phyloP scores from a whole-genome alignment of 805 yeast species.

The Tetrapisispora nanseiensis region DNA sequence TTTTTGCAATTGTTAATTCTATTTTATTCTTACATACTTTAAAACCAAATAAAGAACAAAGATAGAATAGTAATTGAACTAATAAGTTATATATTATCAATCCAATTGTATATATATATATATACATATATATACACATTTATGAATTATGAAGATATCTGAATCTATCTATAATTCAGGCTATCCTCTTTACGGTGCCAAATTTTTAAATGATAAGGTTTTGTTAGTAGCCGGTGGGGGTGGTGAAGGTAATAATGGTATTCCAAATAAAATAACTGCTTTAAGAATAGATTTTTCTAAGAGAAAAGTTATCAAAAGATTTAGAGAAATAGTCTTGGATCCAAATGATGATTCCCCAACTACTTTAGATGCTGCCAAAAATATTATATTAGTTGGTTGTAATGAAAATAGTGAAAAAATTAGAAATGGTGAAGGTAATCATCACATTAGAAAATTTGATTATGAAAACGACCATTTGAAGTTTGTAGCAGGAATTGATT shows the following conservation, averaged over 20 bases:
- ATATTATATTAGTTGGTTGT: slow-evolving; percentile 59
- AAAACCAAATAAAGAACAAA: no score
- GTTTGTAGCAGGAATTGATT: slow-evolving; percentile 50
- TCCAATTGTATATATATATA: no score
- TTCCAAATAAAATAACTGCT: slow-evolving; percentile 73
- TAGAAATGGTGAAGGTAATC: slow-evolving; percentile 47
- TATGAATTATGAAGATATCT: slow-evolving; percentile 21
- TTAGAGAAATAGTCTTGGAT: slow-evolving; percentile 51
- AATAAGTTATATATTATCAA: no score
- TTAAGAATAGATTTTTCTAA: slow-evolving; percentile 47
- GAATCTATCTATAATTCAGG: slow-evolving; percentile 34
- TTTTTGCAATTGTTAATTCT: no score
- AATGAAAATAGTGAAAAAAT: slow-evolving; percentile 57
- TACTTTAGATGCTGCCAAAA: slow-evolving; percentile 47
- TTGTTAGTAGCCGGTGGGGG: slow-evolving; percentile 87
- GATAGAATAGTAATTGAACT: no score
- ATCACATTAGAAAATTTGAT: slow-evolving; percentile 60
- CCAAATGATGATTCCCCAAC: slow-evolving; percentile 82
- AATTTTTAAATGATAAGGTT: slow-evolving; percentile 50
- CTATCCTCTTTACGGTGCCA: slow-evolving; percentile 75
- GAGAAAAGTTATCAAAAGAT: slow-evolving; percentile 41
- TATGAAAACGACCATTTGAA: slow-evolving; percentile 53
- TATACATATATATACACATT: no score
- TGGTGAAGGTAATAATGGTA: slow-evolving; percentile 86
- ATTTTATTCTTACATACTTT: no score